Evolutionary conservation across 148 eudicot species (phyloP).

Genomic region (Limonium bicolor): DNA sequence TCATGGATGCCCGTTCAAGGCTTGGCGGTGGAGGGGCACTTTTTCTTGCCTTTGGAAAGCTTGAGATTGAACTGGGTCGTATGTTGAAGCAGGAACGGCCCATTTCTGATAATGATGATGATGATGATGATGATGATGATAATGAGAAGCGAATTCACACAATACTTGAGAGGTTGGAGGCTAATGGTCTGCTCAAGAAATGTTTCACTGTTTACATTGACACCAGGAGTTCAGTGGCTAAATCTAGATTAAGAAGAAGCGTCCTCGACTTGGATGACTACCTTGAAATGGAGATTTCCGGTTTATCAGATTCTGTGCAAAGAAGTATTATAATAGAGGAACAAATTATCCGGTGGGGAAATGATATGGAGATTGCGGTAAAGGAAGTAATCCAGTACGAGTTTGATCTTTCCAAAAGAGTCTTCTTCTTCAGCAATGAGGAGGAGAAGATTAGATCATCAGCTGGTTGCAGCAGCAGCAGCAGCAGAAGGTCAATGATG

Average conservation of each 20-base stretch:
- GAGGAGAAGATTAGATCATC: no score
- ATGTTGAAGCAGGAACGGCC: conserved; percentile 22
- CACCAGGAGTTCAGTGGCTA: conserved; percentile 24
- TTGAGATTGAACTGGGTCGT: conserved; percentile 31
- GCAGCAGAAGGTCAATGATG: conserved; percentile 13
- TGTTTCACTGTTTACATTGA: conserved; percentile 36
- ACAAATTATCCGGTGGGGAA: conserved; percentile 40
- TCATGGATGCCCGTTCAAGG: conserved; percentile 19
- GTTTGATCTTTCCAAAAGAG: conserved; percentile 27
- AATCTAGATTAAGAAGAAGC: neutral
- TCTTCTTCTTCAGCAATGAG: conserved; percentile 24
- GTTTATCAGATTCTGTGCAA: conserved; percentile 41
- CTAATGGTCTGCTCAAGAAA: conserved; percentile 24
- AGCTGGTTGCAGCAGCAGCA: no score
- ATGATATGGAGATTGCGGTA: conserved; percentile 47
- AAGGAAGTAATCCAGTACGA: conserved; percentile 38
- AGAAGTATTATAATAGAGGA: conserved; percentile 37
- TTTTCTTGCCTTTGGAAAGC: conserved; percentile 22
- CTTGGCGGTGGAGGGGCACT: conserved; percentile 36
- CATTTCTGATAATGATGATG: conserved; percentile 2
- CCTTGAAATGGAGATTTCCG: conserved; percentile 26
- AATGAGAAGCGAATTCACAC: conserved; percentile 21
- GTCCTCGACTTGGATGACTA: conserved; percentile 23
- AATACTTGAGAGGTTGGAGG: conserved; percentile 31
- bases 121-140: neutral